Conservation (phyloP, 306 rosid species). For the Psophocarpus tetragonolobus region DNA sequence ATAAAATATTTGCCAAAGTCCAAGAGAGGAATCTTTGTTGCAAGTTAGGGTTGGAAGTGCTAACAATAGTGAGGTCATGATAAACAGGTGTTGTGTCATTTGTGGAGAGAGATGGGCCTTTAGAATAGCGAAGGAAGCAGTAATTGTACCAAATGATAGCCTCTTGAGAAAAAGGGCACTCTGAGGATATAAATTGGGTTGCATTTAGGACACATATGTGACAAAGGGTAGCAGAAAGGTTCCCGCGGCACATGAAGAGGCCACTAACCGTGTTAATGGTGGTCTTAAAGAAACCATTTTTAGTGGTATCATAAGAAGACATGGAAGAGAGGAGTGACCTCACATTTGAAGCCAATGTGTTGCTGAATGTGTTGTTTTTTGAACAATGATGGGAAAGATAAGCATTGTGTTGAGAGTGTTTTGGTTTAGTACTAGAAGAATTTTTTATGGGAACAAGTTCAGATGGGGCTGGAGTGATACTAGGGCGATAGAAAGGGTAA, state of each 20-base stretch:
- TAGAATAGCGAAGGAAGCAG: conserved; percentile 23
- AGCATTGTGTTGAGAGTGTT: neutral
- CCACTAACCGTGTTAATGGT: conserved; percentile 17
- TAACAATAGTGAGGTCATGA: neutral
- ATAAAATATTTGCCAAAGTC: neutral
- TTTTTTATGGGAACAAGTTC: neutral
- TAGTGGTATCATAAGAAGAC: conserved; percentile 17
- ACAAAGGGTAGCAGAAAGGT: neutral
- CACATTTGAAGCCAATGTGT: too few species aligned
- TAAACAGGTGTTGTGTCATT: neutral
- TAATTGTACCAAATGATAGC: conserved; percentile 21
- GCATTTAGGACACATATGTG: conserved; percentile 13
- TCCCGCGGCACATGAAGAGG: conserved; percentile 33
- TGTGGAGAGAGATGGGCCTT: neutral
- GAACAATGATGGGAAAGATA: conserved; percentile 13
- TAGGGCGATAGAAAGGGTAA: conserved; percentile 22
- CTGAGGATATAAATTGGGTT: neutral
- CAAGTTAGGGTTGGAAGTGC: neutral
- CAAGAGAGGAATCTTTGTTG: conserved; percentile 2
- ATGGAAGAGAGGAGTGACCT: conserved; percentile 10
- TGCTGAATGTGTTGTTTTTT: too few species aligned
- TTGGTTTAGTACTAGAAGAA: neutral
- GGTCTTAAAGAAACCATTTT: conserved; percentile 1
- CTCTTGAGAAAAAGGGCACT: neutral
- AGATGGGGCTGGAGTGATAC: neutral